Conservation (phyloP, 2,329 filamentous ascomycete genomes). For the Emmonsia crescens region DNA sequence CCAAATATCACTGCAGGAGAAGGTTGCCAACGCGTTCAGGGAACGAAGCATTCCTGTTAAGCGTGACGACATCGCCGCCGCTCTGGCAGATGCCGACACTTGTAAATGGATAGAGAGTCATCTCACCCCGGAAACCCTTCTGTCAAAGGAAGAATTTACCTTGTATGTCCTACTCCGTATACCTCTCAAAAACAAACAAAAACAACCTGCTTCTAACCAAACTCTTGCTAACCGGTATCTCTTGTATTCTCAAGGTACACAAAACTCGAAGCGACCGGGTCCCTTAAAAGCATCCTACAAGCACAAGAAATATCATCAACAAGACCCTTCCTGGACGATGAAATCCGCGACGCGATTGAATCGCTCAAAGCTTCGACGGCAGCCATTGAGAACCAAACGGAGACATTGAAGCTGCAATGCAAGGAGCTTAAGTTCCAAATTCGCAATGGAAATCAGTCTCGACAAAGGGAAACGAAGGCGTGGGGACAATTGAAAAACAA, state of each 20-base stretch:
- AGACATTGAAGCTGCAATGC: slow-evolving; percentile 23
- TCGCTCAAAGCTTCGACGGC: slow-evolving; percentile 28
- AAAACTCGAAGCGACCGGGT: slow-evolving; percentile 24
- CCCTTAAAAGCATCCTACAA: slow-evolving; percentile 20
- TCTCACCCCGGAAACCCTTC: slow-evolving; percentile 24
- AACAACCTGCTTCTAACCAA: neutral
- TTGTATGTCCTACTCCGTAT: slow-evolving; percentile 21
- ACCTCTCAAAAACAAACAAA: neutral
- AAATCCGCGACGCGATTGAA: slow-evolving; percentile 27
- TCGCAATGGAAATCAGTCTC: slow-evolving; percentile 15
- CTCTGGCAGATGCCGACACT: slow-evolving; percentile 19
- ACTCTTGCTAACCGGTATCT: neutral
- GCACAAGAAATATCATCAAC: slow-evolving; percentile 21
- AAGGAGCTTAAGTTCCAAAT: slow-evolving; percentile 21
- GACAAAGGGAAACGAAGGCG: slow-evolving; percentile 18
- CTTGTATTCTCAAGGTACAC: slow-evolving; percentile 19
- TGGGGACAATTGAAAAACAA: slow-evolving; percentile 24
- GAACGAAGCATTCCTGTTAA: slow-evolving; percentile 22
- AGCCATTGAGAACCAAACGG: slow-evolving; percentile 24
- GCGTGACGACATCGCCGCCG: slow-evolving; percentile 20
- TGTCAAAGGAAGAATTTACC: slow-evolving; percentile 30
- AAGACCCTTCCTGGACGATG: slow-evolving; percentile 30
- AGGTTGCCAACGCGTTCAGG: slow-evolving; percentile 20
- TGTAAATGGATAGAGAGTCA: slow-evolving; percentile 25
- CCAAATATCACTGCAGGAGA: slow-evolving; percentile 10